phyloP scores from a whole-genome alignment of 306 rosid species.

The Dalbergia cultrata region DNA sequence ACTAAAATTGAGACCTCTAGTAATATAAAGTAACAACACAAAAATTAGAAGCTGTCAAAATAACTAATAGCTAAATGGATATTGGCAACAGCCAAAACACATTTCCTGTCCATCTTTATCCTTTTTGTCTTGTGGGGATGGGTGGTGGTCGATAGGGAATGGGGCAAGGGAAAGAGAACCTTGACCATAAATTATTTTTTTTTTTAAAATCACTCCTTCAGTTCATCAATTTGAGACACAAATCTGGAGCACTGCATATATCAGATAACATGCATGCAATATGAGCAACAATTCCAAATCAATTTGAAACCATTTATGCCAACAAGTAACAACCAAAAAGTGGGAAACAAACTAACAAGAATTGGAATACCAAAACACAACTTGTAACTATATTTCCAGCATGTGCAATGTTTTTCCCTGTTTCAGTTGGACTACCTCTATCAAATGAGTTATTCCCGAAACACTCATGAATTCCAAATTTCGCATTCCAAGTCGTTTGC shows the following conservation, averaged over 20 bases:
- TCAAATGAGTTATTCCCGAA: conserved; percentile 89
- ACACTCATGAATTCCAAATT: conserved; percentile 79
- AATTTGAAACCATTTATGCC: conserved; percentile 15
- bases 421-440: conserved; percentile 71
- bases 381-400: conserved; percentile 30
- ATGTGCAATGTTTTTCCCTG: conserved; percentile 22
- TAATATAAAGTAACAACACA: conserved; percentile 2
- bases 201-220: conserved; percentile 21
- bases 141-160: background rate
- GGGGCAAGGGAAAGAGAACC: conserved; percentile 31
- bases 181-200: background rate
- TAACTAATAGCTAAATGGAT: conserved; percentile 22
- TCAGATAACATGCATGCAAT: conserved; percentile 29
- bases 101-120: conserved; percentile 18
- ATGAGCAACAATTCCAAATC: conserved; percentile 24
- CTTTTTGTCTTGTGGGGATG: background rate
- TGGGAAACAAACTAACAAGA: background rate
- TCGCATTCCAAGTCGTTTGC: conserved; percentile 74
- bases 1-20: conserved; percentile 7
- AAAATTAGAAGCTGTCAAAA: conserved; percentile 21
- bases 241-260: conserved; percentile 19
- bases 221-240: conserved; percentile 31
- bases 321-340: conserved; percentile 14
- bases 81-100: conserved; percentile 21
- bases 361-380: conserved; percentile 14